Evolutionary conservation across 176 grass and related monocot genomes (phyloP).

Genomic region (Ampelocalamus luodianensis): DNA sequence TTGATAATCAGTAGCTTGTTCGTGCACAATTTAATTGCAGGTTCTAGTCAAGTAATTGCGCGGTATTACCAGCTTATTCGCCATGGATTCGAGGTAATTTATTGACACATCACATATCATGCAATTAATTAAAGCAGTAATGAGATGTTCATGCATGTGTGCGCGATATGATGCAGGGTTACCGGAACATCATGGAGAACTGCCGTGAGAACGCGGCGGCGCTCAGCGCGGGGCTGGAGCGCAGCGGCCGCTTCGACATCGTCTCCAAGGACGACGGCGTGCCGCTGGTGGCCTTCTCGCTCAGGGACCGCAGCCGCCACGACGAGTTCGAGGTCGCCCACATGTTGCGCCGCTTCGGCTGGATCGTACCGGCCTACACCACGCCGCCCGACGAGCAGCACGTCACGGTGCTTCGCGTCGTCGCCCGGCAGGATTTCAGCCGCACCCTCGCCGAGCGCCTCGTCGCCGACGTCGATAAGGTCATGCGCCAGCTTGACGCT

Average conservation of each 20-base stretch:
- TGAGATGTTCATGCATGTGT: neutral
- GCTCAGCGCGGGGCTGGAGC: conserved; percentile 77
- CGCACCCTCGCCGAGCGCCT: conserved; percentile 93
- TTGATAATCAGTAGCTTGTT: no score
- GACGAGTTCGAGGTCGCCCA: conserved; percentile 96
- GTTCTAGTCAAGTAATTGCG: conserved; percentile 92
- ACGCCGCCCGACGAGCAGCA: conserved; percentile 93
- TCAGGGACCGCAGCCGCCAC: conserved; percentile 80
- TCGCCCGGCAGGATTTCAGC: conserved; percentile 97
- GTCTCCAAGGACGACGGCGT: conserved; percentile 93
- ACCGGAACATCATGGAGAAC: conserved; percentile 98
- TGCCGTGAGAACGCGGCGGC: conserved; percentile 97
- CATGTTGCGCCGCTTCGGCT: conserved; percentile 90
- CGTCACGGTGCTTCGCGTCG: conserved; percentile 90
- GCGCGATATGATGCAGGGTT: conserved; percentile 60
- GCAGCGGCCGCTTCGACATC: conserved; percentile 79
- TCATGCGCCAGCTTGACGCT: conserved; percentile 73
- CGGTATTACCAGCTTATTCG: conserved; percentile 99
- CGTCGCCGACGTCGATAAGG: conserved; percentile 85
- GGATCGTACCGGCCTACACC: conserved; percentile 98
- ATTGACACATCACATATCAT: no score
- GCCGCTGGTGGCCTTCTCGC: conserved; percentile 92
- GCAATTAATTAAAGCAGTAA: no score
- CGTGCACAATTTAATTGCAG: no score
- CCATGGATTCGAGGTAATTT: conserved; percentile 74